Evolutionary conservation across 768 basidiomycete genomes (phyloP), one percentile per base, ranked within the genome.

Genomic region (Austroboletus eburneus): DNA sequence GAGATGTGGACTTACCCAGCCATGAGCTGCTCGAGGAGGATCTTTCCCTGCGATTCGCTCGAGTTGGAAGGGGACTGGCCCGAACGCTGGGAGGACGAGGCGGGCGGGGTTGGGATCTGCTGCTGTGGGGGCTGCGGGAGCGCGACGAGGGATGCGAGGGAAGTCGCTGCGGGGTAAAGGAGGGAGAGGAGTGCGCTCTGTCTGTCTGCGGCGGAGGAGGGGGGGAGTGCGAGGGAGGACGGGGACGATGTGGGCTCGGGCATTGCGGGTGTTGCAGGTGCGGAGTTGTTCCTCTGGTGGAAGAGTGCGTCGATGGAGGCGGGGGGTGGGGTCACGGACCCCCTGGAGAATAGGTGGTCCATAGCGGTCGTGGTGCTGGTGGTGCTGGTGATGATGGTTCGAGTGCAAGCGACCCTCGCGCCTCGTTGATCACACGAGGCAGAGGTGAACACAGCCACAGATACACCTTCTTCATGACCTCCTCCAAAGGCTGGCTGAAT

Each of bases 401-500:
- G n/a, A n/a, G n/a, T n/a, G n/a, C n/a, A n/a, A n/a, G n/a, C n/a
- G n/a, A n/a, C n/a, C n/a, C n/a, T n/a, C n/a, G n/a, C n/a, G 52
- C 62, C 62, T 65, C 62, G 61, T 49, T 58, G 61, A 43, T 5
- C 32, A 66, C 64, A 64, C 62, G 62, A 60, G 62, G 58, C 46
- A 7, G 3, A 4, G 20, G 12, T 5, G 0, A 3, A 14, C 55
- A 56, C 46, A 42, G 54, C 55, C 55, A 56, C 54, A 34, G 5
- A 34, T 20, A 9, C 45, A 2, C 9, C 9, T 8, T 17, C 13
- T 2, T n/a, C 9, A 34, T 45, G 34, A n/a, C n/a, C n/a, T 3
- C 78, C 40, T 75, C 72, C 56, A 87, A 83, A 71, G 88, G 89
- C 57, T 92, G 89, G 89, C 78, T 91, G 64, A 91, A 92, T 61